Base-by-base conservation (phyloP, 192 early-diverging fungal genomes). In the Mortierella hygrophila region DNA sequence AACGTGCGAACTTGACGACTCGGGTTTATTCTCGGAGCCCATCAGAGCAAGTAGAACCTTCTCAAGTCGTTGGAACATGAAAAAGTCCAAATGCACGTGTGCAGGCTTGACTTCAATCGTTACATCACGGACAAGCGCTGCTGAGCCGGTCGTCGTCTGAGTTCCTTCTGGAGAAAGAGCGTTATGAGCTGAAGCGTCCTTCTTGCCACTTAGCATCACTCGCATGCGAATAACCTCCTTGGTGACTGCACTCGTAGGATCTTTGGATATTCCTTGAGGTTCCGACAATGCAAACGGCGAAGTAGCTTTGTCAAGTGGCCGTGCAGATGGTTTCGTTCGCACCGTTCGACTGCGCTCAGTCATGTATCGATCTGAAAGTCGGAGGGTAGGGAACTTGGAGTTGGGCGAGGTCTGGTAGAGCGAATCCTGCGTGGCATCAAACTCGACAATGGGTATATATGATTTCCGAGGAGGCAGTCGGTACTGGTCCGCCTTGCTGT, bases 101-200 rank as follows among this genome's bases (percentile, higher is more conserved):
- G 91, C 55, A n/a, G 92, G 89, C 54, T 91, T 88, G 13, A 92
- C 81, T 13, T 92, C 90, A 9, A 91, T 75, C 26, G 75, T 76
- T 6, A 90, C 79, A 57, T 92, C 91, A 8, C 80, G 82, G 35
- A 79, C 63, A 70, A 70, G 77, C 18, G 75, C 44, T n/a, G 42
- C 69, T 0, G 83, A 72, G 1, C 37, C 23, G 18, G 70, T 9
- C 13, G 68, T 40, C 5, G 54, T 40, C 5, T 77, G 47, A 20
- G 76, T 10, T 15, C 8, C 60, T 0, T 86, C 84, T 1, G 46
- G 4, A 0, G 78, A 74, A 21, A 79, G 76, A 11, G 63, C 60
- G 10, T 29, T 75, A 10, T 79, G 68, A 37, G 44, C 37, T 26
- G 57, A 72, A 54, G 42, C 46, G 29, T 86, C 84, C 46, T 75